Evolutionary conservation across 2,329 filamentous ascomycete species (phyloP), one percentile per base, ranked within the genome.

Genomic region (Cryphonectria carpinicola): DNA sequence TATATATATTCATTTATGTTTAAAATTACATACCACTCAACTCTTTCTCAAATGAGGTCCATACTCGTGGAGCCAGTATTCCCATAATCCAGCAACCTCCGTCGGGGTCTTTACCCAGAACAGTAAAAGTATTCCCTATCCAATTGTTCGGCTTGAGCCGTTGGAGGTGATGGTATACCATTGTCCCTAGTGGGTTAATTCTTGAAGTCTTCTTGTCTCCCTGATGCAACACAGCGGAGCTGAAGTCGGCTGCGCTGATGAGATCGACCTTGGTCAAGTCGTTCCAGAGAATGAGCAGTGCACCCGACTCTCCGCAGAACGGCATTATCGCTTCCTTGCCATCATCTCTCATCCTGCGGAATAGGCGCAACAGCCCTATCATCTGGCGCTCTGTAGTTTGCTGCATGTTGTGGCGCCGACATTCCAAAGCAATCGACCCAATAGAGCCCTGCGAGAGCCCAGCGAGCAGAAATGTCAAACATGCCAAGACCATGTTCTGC

Each of bases 211-310:
- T n/a, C 1, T 19, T n/a, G 4, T 73, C 72, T 0, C 72, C 73
- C 1, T 60, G 54, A 13, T 43, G 68, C 19, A 79, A 37, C 13
- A 78, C 74, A 1, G 78, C 80, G 1, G 76, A 70, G 4, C 77
- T 76, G 65, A 85, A 84, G 74, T 84, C 81, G 8, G 76, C 74
- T 1, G 73, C 69, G 1, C 78, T 74, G 60, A 79, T 80, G 32
- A 84, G 74, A 52, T 78, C 75, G 10, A 76, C 80, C 60, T 79
- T 79, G 6, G 78, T 75, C 81, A 81, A 83, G 71, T 84, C 85
- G 11, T 77, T 80, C 49, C 80, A 77, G 2, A 74, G 69, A n/a
- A 84, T 67, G 10, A 84, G 75, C 14, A 78, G 46, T 49, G 76
- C 75, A 52, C 77, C 74, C 0, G 79, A 49, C 14, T 79, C 76